Conservation (phyloP, 345 rosid genomes). For the Dimocarpus longan region DNA sequence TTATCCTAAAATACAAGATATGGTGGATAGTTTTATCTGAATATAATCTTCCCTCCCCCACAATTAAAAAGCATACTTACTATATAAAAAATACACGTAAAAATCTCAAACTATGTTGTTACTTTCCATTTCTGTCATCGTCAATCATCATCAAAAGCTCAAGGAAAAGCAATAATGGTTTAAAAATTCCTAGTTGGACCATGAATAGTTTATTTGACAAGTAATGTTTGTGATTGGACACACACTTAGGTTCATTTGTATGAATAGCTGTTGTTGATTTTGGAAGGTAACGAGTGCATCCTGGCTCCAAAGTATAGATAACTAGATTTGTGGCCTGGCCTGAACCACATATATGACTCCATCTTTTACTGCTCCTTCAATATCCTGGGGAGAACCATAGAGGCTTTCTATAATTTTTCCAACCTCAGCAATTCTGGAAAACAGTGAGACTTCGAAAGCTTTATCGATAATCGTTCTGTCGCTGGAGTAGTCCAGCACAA, state of each 20-base stretch:
- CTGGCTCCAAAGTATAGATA: background rate
- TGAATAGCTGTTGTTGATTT: background rate
- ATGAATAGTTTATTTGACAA: background rate
- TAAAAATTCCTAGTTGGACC: background rate
- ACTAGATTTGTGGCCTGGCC: constrained; percentile 40
- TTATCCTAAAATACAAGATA: too few species aligned
- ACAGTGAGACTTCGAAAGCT: constrained; percentile 33
- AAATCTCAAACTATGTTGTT: too few species aligned
- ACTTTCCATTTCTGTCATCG: too few species aligned
- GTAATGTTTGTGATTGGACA: background rate
- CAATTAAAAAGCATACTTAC: background rate
- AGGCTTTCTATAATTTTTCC: constrained; percentile 41
- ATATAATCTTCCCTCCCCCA: too few species aligned
- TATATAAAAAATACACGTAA: too few species aligned
- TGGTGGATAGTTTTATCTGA: too few species aligned
- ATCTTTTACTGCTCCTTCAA: constrained; percentile 46
- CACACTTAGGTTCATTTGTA: background rate
- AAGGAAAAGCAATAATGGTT: background rate
- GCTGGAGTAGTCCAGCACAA: constrained; percentile 36
- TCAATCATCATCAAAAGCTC: too few species aligned
- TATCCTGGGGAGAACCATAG: constrained; percentile 37
- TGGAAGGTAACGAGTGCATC: background rate
- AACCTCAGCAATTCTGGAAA: constrained; percentile 40
- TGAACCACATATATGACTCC: constrained; percentile 38
- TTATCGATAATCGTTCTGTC: constrained; percentile 31